A percentile compares a stretch with the other conserved stretches of the same genome.
phyloP scores from a whole-genome alignment of 225 moss, liverwort and hornwort species.

The Physcomitrellopsis africana region DNA sequence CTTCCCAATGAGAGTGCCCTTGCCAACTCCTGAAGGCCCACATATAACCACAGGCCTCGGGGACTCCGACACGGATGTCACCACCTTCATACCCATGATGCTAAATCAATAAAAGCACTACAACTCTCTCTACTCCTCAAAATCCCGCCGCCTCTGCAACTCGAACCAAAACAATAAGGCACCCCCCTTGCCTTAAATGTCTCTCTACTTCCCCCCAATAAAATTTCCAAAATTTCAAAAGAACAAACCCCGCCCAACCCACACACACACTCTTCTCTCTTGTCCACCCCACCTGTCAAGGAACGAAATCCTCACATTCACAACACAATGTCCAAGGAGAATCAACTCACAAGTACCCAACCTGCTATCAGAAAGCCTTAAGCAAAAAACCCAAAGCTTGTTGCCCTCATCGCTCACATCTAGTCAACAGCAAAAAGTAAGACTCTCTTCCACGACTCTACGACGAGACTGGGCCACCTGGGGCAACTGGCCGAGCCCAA shows the following conservation, averaged over 20 bases:
- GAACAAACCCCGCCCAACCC: neutral
- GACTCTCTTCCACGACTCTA: neutral
- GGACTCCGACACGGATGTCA: conserved; percentile 35
- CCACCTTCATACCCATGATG: conserved; percentile 53
- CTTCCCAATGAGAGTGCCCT: conserved; percentile 89
- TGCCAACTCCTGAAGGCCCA: conserved; percentile 97
- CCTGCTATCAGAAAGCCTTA: too few species aligned
- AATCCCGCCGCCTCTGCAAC: neutral
- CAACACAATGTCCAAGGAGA: conserved; percentile 1
- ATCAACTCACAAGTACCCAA: neutral
- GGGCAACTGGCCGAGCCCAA: neutral
- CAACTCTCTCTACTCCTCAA: neutral
- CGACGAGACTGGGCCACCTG: too few species aligned
- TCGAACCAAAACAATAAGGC: too few species aligned
- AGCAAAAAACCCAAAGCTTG: too few species aligned
- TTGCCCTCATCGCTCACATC: too few species aligned
- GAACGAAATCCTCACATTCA: neutral
- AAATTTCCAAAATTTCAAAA: conserved; percentile 9
- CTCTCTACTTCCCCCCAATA: too few species aligned
- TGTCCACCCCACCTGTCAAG: neutral
- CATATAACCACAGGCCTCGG: conserved; percentile 89
- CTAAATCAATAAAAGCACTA: neutral
- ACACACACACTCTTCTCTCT: too few species aligned
- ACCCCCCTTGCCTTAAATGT: conserved; percentile 11
- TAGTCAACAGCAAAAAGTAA: too few species aligned